phyloP scores from a whole-genome alignment of 306 rosid genomes.

The Gynostemma pentaphyllum region DNA sequence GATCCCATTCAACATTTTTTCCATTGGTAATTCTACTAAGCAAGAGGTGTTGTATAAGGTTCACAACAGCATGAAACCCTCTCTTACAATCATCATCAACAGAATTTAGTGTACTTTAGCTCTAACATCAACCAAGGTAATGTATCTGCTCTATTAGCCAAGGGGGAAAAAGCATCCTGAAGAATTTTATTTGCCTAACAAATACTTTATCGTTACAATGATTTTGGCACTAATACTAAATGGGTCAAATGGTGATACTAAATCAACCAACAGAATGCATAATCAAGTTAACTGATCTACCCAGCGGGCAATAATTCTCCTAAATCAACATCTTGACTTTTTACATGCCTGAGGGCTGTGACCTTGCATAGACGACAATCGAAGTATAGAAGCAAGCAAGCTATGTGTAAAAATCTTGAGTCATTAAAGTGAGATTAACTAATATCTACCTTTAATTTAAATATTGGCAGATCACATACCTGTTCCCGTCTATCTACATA shows the following conservation, averaged over 20 bases:
- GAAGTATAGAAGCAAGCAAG: neutral
- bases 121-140: neutral
- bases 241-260: neutral
- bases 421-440: neutral
- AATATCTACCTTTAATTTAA: neutral
- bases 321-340: neutral
- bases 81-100: neutral
- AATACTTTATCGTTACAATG: neutral
- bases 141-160: neutral
- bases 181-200: neutral
- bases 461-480: conserved; percentile 36
- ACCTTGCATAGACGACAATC: neutral
- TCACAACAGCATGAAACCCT: neutral
- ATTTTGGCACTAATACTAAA: neutral
- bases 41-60: neutral
- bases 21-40: neutral
- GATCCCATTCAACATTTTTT: neutral
- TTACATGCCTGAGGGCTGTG: neutral
- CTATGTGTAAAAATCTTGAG: neutral
- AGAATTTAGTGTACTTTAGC: neutral
- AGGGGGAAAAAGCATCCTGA: neutral
- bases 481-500: conserved; percentile 97
- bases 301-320: neutral
- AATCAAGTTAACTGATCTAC: neutral
- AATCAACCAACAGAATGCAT: neutral